Percentiles rank a stretch among this genome's conserved stretches.
phyloP scores from a whole-genome alignment of 2,329 filamentous ascomycete species.

The Beauveria scarabaeidicola region DNA sequence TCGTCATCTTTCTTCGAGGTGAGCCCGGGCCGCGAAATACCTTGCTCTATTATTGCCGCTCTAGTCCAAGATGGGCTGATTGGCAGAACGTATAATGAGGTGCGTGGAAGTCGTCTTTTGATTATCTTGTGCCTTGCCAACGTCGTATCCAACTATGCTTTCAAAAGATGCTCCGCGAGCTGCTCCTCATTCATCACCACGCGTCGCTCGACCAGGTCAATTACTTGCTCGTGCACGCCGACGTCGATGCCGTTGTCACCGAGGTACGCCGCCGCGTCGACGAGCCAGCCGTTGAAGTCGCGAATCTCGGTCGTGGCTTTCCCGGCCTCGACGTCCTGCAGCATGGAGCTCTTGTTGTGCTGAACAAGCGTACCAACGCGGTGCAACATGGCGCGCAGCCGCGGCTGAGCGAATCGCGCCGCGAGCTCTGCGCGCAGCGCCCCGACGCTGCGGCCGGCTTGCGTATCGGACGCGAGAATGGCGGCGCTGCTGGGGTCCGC shows the following conservation, averaged over 20 bases:
- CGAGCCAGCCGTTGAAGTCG: conserved; percentile 53
- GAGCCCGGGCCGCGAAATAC: no score
- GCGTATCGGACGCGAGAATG: conserved; percentile 25
- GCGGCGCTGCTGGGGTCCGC: conserved; percentile 41
- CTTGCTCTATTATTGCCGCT: no score
- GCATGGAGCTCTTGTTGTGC: conserved; percentile 53
- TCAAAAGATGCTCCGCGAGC: conserved; percentile 22
- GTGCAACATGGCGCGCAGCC: conserved; percentile 38
- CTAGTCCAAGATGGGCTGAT: not conserved
- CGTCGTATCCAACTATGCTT: not conserved
- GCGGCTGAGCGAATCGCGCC: conserved; percentile 34
- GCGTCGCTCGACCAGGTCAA: conserved; percentile 34
- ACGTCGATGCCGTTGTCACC: conserved; percentile 20
- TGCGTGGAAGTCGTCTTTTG: not conserved
- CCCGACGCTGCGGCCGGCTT: not conserved
- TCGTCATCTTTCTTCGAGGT: no score
- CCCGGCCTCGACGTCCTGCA: conserved; percentile 47
- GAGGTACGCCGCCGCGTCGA: conserved; percentile 36
- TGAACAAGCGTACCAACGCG: conserved; percentile 38
- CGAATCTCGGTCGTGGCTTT: conserved; percentile 43
- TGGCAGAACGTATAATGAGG: not conserved
- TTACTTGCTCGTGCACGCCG: conserved; percentile 31
- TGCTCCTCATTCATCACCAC: conserved; percentile 25
- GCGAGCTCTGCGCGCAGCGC: conserved; percentile 14
- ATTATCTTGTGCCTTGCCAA: not conserved